Percentiles rank a stretch among this genome's conserved stretches.
Conservation (phyloP, 768 basidiomycete species). For the Daedaleopsis nitida region DNA sequence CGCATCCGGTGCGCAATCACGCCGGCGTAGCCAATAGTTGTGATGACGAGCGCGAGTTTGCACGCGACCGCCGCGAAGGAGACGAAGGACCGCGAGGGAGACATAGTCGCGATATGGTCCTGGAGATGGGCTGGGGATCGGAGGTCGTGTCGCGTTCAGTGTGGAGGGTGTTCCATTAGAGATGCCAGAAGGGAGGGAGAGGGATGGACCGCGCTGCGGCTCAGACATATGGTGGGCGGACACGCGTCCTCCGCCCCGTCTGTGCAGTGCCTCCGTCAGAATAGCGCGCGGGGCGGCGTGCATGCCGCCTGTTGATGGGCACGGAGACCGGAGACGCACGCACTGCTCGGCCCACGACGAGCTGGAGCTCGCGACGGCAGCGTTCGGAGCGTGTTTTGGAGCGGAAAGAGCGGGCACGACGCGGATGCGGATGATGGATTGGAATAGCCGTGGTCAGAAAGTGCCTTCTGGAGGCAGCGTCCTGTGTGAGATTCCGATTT, state of each 20-base stretch:
- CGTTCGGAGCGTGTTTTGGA: neutral
- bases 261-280: conserved; percentile 1
- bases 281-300: conserved; percentile 4
- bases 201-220: neutral
- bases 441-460: neutral
- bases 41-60: conserved; percentile 18
- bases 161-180: conserved; percentile 11
- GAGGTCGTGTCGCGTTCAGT: neutral
- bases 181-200: conserved; percentile 5
- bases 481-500: neutral
- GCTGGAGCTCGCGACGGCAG: neutral
- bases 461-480: neutral
- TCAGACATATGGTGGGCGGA: neutral
- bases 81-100: conserved; percentile 5
- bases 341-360: neutral
- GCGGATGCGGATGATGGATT: neutral
- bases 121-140: neutral
- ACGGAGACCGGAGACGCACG: neutral
- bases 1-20: conserved; percentile 14
- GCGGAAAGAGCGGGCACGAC: neutral
- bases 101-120: conserved; percentile 14
- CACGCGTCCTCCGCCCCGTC: conserved; percentile 8
- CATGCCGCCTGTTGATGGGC: conserved; percentile 2
- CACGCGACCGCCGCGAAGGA: conserved; percentile 19
- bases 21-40: conserved; percentile 16